These are phyloP conservation scores for Leptodermis oblonga DNA, from an alignment of 257 asterid species.

Conservation along the genomic window DNA sequence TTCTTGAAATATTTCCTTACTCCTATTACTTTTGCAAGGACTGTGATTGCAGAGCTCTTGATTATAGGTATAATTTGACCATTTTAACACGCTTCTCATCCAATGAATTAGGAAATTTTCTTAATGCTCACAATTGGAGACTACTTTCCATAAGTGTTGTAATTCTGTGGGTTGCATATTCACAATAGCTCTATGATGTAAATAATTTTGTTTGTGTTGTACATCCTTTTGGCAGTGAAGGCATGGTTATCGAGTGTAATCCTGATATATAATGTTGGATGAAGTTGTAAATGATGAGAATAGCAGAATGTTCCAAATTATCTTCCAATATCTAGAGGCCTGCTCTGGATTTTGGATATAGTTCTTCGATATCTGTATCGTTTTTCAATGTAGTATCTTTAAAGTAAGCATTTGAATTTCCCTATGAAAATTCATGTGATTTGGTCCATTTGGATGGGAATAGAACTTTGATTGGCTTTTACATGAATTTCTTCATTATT, in stretches of 20 bases:
- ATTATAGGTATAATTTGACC: conserved; percentile 59
- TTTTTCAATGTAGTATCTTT: not conserved
- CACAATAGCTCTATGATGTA: not conserved
- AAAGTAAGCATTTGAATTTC: not conserved
- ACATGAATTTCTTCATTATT: not conserved
- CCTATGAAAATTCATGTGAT: not conserved
- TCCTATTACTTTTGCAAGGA: conserved; percentile 93
- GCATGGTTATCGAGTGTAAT: not conserved
- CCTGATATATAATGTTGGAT: not conserved
- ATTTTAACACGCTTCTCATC: not conserved
- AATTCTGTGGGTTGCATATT: not conserved
- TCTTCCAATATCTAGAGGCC: not conserved
- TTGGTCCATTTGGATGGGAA: not conserved
- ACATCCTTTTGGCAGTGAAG: not conserved
- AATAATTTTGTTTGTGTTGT: not conserved
- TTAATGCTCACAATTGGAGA: not conserved
- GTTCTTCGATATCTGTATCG: not conserved
- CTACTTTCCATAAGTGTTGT: not conserved
- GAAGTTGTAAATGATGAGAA: not conserved
- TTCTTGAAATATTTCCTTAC: conserved; percentile 77
- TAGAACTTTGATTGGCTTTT: not conserved
- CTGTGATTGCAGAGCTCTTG: conserved; percentile 83
- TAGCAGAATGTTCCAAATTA: not conserved
- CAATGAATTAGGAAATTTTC: not conserved
- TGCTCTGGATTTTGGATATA: no score